Evolutionary conservation across 2,329 filamentous ascomycete genomes (phyloP).

Genomic region (Alternaria incomplexa): DNA sequence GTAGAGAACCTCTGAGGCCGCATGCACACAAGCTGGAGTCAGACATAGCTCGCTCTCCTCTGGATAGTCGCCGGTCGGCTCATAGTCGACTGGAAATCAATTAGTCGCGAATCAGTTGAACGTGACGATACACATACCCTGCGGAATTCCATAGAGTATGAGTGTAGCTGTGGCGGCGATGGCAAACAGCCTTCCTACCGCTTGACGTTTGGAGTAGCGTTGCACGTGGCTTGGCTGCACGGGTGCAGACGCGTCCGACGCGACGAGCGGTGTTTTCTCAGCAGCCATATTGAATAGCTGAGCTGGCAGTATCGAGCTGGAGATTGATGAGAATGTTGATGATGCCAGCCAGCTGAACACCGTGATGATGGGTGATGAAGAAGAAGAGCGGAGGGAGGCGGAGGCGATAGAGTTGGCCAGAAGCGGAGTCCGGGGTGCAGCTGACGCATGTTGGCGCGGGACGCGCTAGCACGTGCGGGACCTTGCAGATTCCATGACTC

Average conservation of each 20-base stretch:
- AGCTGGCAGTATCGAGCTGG: neutral
- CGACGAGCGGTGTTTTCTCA: constrained; percentile 31
- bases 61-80: constrained; percentile 2
- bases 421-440: constrained; percentile 31
- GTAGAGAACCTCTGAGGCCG: constrained; percentile 66
- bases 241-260: constrained; percentile 12
- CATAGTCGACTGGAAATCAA: constrained; percentile 6
- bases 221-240: constrained; percentile 17
- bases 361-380: constrained; percentile 12
- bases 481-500: constrained; percentile 19
- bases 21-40: constrained; percentile 67
- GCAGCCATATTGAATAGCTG: constrained; percentile 18
- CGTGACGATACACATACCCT: neutral
- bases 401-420: constrained; percentile 20
- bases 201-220: constrained; percentile 18
- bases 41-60: constrained; percentile 51
- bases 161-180: constrained; percentile 24
- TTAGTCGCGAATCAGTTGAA: neutral
- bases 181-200: constrained; percentile 22
- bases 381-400: constrained; percentile 5
- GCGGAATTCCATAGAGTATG: constrained; percentile 27
- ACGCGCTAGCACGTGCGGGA: constrained; percentile 15
- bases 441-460: constrained; percentile 15
- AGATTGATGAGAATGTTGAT: neutral
- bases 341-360: constrained; percentile 36